phyloP scores from a whole-genome alignment of 2,329 filamentous ascomycete genomes.

The Trichoderma breve region DNA sequence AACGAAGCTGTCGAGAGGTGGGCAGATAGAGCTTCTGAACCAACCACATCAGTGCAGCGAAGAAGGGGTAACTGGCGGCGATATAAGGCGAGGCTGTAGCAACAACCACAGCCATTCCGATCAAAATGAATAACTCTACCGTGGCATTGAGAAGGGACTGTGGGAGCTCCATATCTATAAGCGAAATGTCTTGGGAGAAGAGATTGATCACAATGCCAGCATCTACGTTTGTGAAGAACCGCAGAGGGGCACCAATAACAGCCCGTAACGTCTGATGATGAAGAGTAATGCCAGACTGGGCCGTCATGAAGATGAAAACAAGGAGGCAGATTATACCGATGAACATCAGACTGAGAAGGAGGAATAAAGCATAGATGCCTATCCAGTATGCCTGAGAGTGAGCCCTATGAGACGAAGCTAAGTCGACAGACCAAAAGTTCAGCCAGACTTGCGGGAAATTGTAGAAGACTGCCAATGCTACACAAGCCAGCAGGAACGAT shows the following conservation, averaged over 20 bases:
- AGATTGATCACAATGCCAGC: conserved; percentile 42
- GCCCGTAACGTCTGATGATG: conserved; percentile 36
- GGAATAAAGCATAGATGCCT: conserved; percentile 32
- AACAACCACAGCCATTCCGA: conserved; percentile 50
- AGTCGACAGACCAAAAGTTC: conserved; percentile 41
- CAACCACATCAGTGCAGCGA: conserved; percentile 45
- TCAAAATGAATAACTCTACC: conserved; percentile 26
- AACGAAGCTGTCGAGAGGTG: conserved; percentile 58
- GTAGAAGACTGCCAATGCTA: conserved; percentile 28
- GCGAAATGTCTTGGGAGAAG: conserved; percentile 46
- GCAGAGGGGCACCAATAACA: conserved; percentile 39
- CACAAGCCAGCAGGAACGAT: conserved; percentile 25
- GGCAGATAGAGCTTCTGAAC: conserved; percentile 59
- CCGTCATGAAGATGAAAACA: conserved; percentile 27
- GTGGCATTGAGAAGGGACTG: conserved; percentile 33
- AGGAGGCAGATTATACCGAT: conserved; percentile 25
- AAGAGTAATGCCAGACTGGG: conserved; percentile 32
- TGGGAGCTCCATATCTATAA: conserved; percentile 42
- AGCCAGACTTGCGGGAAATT: conserved; percentile 40
- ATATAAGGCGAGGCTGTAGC: conserved; percentile 43
- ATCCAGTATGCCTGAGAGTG: conserved; percentile 31
- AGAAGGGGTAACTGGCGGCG: conserved; percentile 49
- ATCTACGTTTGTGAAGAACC: conserved; percentile 43
- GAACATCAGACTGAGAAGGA: not conserved
- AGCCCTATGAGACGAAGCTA: not conserved